Conservation (phyloP, 1,284 basidiomycete species). For the Malassezia restricta region DNA sequence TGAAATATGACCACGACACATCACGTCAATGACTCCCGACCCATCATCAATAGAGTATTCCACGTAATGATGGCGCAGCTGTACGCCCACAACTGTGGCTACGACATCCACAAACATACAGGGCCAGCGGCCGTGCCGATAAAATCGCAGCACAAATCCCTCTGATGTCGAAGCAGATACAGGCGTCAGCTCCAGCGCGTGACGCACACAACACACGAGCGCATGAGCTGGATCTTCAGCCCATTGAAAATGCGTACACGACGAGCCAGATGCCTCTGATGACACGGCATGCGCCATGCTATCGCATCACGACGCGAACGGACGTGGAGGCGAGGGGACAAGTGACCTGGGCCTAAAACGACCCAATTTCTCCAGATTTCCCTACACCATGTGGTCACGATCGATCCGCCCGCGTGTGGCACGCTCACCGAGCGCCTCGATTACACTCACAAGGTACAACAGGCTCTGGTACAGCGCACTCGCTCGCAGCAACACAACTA, state of each 20-base stretch:
- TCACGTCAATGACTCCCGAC: conserved; percentile 4
- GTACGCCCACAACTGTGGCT: conserved; percentile 5
- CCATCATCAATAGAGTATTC: conserved; percentile 15
- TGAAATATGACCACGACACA: neutral
- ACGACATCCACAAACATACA: conserved; percentile 9
- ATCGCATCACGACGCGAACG: neutral
- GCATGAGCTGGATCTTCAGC: neutral
- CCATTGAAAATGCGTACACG: conserved; percentile 4
- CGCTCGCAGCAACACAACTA: neutral
- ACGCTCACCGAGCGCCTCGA: neutral
- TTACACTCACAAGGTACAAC: too few species aligned
- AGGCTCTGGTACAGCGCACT: neutral
- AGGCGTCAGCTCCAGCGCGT: conserved; percentile 1
- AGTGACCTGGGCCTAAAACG: neutral
- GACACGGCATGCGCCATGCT: neutral
- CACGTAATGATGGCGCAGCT: neutral
- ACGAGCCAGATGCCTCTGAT: neutral
- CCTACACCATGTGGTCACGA: neutral
- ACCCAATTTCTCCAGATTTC: neutral
- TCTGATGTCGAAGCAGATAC: neutral
- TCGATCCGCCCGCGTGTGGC: neutral
- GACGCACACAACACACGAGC: conserved; percentile 3
- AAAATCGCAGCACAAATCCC: neutral
- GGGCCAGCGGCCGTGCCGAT: conserved; percentile 6
- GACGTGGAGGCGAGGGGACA: neutral